These are phyloP conservation scores for Candida gorgasii DNA, from an alignment of 805 yeast species.

Conservation along the genomic window DNA sequence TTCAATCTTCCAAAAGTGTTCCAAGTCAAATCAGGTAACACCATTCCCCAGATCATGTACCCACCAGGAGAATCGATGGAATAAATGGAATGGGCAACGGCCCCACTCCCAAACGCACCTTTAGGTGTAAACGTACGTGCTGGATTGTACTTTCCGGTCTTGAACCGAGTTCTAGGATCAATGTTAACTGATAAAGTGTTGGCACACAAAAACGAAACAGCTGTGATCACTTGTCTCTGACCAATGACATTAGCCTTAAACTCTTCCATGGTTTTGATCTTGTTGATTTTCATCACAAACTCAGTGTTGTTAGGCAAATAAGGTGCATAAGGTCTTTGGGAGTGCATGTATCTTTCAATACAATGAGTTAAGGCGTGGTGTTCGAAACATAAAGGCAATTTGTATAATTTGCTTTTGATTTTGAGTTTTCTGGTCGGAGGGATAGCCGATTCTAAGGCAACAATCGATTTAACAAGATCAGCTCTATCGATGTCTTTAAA, in stretches of 20 bases:
- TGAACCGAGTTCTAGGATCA: slow-evolving; percentile 90
- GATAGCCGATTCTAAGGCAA: slow-evolving; percentile 73
- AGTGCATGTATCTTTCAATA: slow-evolving; percentile 86
- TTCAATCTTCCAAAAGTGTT: slow-evolving; percentile 30
- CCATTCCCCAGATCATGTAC: slow-evolving; percentile 76
- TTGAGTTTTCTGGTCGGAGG: slow-evolving; percentile 76
- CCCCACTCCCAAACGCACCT: slow-evolving; percentile 97
- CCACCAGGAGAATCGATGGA: slow-evolving; percentile 99
- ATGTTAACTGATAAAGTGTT: slow-evolving; percentile 98
- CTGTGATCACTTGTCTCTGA: slow-evolving; percentile 84
- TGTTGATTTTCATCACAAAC: slow-evolving; percentile 85
- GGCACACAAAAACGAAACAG: slow-evolving; percentile 95
- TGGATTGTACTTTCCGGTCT: slow-evolving; percentile 94
- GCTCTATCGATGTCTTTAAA: slow-evolving; percentile 49
- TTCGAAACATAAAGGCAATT: slow-evolving; percentile 94
- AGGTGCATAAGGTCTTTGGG: slow-evolving; percentile 92
- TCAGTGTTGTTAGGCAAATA: slow-evolving; percentile 98
- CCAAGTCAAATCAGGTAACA: slow-evolving; percentile 56
- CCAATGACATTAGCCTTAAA: slow-evolving; percentile 84
- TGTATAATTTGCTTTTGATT: slow-evolving; percentile 76
- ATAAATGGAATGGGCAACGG: slow-evolving; percentile 97
- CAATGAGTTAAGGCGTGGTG: slow-evolving; percentile 86
- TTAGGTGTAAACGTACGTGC: slow-evolving; percentile 94
- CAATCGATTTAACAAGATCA: slow-evolving; percentile 58
- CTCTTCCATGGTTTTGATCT: slow-evolving; percentile 69